Conservation (phyloP, 768 basidiomycete species). For the Tricholomella constricta region DNA sequence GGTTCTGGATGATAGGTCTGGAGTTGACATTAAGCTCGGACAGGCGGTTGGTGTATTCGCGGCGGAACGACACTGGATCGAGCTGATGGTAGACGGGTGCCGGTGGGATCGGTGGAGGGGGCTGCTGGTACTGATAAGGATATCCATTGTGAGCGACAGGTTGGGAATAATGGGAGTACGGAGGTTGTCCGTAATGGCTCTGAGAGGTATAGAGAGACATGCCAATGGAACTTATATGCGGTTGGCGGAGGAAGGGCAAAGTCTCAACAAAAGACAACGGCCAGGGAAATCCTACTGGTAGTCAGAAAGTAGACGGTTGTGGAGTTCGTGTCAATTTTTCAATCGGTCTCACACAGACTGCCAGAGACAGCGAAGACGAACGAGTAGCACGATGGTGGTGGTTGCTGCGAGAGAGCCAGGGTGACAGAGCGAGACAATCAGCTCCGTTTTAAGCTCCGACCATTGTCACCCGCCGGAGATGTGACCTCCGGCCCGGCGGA, state of each 20-base stretch:
- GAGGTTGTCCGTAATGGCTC: slow-evolving; percentile 58
- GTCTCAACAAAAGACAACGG: slow-evolving; percentile 18
- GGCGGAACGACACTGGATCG: slow-evolving; percentile 74
- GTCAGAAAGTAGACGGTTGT: slow-evolving; percentile 15
- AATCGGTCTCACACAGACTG: slow-evolving; percentile 54
- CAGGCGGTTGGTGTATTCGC: slow-evolving; percentile 75
- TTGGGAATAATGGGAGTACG: slow-evolving; percentile 53
- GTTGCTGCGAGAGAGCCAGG: slow-evolving; percentile 34
- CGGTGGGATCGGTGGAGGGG: slow-evolving; percentile 43
- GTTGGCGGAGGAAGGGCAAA: slow-evolving; percentile 2
- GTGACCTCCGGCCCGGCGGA: not conserved
- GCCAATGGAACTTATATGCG: slow-evolving; percentile 35
- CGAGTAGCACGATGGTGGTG: slow-evolving; percentile 39
- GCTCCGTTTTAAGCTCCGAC: slow-evolving; percentile 35
- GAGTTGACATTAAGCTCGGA: slow-evolving; percentile 90
- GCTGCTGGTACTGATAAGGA: slow-evolving; percentile 45
- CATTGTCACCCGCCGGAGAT: slow-evolving; percentile 11
- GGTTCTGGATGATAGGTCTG: slow-evolving; percentile 87
- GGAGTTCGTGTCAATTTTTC: slow-evolving; percentile 38
- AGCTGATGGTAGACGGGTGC: slow-evolving; percentile 43
- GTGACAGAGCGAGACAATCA: slow-evolving; percentile 22
- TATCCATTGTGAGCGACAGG: slow-evolving; percentile 42
- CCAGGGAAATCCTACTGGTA: slow-evolving; percentile 11
- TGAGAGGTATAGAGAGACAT: slow-evolving; percentile 67
- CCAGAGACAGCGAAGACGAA: slow-evolving; percentile 38